phyloP scores from a whole-genome alignment of 163 green algal genomes.

The Volvox carteri region DNA sequence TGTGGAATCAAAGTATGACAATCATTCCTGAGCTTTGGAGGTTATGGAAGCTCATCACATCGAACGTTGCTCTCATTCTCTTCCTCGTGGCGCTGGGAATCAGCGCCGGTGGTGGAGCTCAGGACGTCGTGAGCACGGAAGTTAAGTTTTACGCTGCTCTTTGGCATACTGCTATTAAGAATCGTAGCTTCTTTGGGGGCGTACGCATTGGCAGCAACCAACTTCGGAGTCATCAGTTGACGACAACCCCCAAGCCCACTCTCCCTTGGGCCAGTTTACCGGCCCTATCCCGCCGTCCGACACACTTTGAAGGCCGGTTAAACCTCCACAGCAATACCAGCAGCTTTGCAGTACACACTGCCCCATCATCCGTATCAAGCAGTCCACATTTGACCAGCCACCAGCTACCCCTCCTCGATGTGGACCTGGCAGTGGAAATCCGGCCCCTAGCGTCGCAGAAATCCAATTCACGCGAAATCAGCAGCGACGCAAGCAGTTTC shows the following conservation, averaged over 20 bases:
- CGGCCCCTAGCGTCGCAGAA: no score
- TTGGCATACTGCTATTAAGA: background rate
- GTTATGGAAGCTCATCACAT: background rate
- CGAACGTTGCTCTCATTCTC: background rate
- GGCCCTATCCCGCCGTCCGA: background rate
- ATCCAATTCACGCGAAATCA: no score
- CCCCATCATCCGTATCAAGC: no score
- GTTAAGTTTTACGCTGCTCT: background rate
- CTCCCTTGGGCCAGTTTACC: background rate
- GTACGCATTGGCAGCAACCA: background rate
- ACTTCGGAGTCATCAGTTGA: constrained; percentile 4
- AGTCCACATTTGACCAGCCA: no score
- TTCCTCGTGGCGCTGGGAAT: background rate
- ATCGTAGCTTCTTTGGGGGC: background rate
- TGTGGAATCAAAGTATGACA: background rate
- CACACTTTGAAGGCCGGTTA: background rate
- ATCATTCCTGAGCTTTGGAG: background rate
- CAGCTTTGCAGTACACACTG: background rate
- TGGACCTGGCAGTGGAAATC: no score
- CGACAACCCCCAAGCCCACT: background rate
- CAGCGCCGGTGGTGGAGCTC: background rate
- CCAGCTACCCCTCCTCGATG: no score
- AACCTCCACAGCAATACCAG: background rate
- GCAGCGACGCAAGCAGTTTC: no score
- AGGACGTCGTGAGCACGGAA: constrained; percentile 6